These are phyloP conservation scores for Talaromyces proteolyticus DNA, from an alignment of 495 filamentous ascomycete genomes.

Conservation along the genomic window DNA sequence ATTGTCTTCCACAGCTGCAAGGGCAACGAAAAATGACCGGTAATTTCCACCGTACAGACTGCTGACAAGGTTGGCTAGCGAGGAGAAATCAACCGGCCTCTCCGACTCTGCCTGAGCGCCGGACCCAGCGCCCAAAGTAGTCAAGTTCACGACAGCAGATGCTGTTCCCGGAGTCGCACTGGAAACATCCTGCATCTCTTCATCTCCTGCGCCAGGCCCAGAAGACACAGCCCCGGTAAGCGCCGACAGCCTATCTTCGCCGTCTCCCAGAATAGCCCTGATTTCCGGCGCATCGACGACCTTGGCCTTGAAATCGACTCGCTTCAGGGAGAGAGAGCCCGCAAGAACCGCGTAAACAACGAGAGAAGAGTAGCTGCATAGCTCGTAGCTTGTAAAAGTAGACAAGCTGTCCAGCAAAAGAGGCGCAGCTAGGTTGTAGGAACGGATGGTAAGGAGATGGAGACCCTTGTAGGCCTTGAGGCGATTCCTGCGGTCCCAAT, in stretches of 20 bases:
- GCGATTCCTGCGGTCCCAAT: constrained; percentile 97
- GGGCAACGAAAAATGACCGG: constrained; percentile 82
- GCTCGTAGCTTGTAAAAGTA: constrained; percentile 97
- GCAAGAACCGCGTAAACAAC: constrained; percentile 95
- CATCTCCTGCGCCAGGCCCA: constrained; percentile 71
- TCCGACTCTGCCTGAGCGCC: constrained; percentile 69
- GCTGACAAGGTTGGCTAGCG: constrained; percentile 82
- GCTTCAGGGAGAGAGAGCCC: constrained; percentile 88
- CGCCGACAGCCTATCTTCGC: constrained; percentile 78
- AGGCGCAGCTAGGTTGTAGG: constrained; percentile 83
- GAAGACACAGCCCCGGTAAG: constrained; percentile 68
- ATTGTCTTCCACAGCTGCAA: constrained; percentile 87
- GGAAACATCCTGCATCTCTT: constrained; percentile 66
- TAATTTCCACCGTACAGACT: constrained; percentile 92
- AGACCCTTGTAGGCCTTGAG: constrained; percentile 98
- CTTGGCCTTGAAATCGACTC: constrained; percentile 97
- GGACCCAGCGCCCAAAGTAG: constrained; percentile 63
- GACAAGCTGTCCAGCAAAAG: constrained; percentile 92
- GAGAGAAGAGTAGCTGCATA: constrained; percentile 89
- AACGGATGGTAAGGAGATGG: constrained; percentile 84
- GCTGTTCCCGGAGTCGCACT: constrained; percentile 49
- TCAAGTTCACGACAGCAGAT: constrained; percentile 74
- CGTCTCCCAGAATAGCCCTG: constrained; percentile 87
- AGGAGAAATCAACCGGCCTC: constrained; percentile 67
- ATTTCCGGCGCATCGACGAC: constrained; percentile 98